Evolutionary conservation across 345 rosid genomes (phyloP).

Genomic region (Adansonia digitata): DNA sequence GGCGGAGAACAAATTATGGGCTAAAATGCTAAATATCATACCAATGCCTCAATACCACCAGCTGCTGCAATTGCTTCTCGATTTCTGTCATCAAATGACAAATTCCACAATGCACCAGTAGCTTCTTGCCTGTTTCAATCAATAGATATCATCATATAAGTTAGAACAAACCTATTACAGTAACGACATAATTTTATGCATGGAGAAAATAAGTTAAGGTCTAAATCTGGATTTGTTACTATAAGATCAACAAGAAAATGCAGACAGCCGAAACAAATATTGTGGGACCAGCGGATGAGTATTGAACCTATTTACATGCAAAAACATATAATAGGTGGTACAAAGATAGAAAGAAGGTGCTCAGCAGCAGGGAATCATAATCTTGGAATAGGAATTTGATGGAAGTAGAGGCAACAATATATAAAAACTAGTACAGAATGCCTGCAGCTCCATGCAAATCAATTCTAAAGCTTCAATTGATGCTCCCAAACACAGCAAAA

Average conservation of each 20-base stretch:
- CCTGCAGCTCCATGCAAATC: neutral
- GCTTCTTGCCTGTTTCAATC: slow-evolving; percentile 63
- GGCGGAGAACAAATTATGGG: neutral
- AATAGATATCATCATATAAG: neutral
- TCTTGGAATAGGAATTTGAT: neutral
- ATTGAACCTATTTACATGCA: neutral
- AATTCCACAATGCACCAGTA: slow-evolving; percentile 85
- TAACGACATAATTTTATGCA: neutral
- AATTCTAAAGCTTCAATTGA: neutral
- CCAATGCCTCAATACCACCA: slow-evolving; percentile 91
- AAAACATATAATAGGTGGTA: neutral
- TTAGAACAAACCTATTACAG: neutral
- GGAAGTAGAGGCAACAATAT: neutral
- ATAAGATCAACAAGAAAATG: neutral
- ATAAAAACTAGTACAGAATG: neutral
- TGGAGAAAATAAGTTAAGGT: neutral
- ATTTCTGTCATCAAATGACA: slow-evolving; percentile 75
- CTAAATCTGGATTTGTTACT: neutral
- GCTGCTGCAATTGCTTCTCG: slow-evolving; percentile 82
- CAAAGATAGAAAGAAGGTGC: neutral
- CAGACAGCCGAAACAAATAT: neutral
- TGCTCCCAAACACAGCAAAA: neutral
- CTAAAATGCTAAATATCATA: slow-evolving; percentile 25
- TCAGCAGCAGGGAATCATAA: neutral
- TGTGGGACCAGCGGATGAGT: neutral